These are phyloP conservation scores for Yamadazyma triangularis DNA, from an alignment of 1,139 yeast species.

Conservation along the genomic window DNA sequence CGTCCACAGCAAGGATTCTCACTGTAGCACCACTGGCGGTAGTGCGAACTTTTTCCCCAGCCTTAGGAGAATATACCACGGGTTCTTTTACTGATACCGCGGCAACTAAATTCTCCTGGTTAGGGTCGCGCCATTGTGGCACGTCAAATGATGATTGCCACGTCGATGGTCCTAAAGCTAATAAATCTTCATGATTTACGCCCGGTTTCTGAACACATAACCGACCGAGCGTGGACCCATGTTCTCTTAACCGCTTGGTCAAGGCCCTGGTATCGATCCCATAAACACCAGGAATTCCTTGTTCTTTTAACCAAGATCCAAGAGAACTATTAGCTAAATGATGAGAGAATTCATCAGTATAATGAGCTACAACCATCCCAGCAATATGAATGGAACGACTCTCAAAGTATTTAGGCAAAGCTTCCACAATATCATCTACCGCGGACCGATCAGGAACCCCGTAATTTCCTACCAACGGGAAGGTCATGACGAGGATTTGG, in stretches of 20 bases:
- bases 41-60: constrained; percentile 39
- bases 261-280: constrained; percentile 97
- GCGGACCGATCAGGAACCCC: constrained; percentile 93
- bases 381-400: constrained; percentile 90
- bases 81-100: constrained; percentile 81
- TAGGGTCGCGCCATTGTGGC: constrained; percentile 94
- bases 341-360: constrained; percentile 95
- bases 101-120: constrained; percentile 85
- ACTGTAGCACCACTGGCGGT: constrained; percentile 71
- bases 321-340: constrained; percentile 88
- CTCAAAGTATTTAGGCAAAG: constrained; percentile 89
- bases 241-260: constrained; percentile 87
- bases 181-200: constrained; percentile 30
- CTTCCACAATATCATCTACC: constrained; percentile 67
- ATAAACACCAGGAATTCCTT: constrained; percentile 92
- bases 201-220: constrained; percentile 55
- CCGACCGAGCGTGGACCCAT: constrained; percentile 93
- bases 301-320: constrained; percentile 89
- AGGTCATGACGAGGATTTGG: constrained; percentile 94
- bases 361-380: constrained; percentile 95
- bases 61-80: constrained; percentile 53
- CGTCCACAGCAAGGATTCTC: constrained; percentile 88
- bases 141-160: constrained; percentile 68
- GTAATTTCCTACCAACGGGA: constrained; percentile 95
- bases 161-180: constrained; percentile 13